Evolutionary conservation across 2,329 filamentous ascomycete species (phyloP).

Genomic region (Exophiala sideris): DNA sequence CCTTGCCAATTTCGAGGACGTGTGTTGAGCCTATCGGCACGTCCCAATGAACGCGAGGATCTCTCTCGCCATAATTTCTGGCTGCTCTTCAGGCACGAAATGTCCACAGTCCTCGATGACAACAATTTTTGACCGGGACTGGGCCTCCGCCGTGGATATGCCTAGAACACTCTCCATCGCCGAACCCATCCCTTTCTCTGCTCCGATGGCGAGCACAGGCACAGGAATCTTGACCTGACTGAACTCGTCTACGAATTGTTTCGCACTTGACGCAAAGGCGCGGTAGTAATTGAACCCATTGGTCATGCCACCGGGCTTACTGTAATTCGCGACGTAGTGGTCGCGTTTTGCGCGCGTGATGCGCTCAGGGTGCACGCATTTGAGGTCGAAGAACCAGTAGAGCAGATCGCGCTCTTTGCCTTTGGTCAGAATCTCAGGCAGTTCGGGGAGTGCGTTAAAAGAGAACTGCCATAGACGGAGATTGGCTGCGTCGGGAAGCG

Average conservation of each 20-base stretch:
- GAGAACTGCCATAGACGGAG: slow-evolving; percentile 31
- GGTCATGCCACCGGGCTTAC: slow-evolving; percentile 29
- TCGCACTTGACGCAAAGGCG: slow-evolving; percentile 25
- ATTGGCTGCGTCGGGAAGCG: slow-evolving; percentile 24
- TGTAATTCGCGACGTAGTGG: slow-evolving; percentile 27
- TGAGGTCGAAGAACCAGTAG: slow-evolving; percentile 30
- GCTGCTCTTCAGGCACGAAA: slow-evolving; percentile 31
- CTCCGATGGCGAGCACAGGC: slow-evolving; percentile 23
- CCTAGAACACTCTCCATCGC: slow-evolving; percentile 13
- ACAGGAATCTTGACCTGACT: slow-evolving; percentile 23
- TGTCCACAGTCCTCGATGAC: slow-evolving; percentile 28
- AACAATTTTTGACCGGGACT: not conserved
- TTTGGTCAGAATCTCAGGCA: slow-evolving; percentile 28
- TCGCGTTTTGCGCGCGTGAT: slow-evolving; percentile 2
- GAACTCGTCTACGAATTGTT: slow-evolving; percentile 27
- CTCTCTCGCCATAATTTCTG: slow-evolving; percentile 20
- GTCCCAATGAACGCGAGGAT: slow-evolving; percentile 9
- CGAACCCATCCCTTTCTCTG: slow-evolving; percentile 24
- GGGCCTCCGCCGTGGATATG: not conserved
- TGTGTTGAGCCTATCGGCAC: too few species aligned
- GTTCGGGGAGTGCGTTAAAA: slow-evolving; percentile 30
- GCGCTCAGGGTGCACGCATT: slow-evolving; percentile 22
- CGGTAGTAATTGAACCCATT: slow-evolving; percentile 31
- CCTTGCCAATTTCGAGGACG: too few species aligned
- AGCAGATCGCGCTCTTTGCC: slow-evolving; percentile 28